Percentiles rank a stretch among this genome's conserved stretches.
Evolutionary conservation across 805 yeast species (phyloP).

Genomic region (Wickerhamiella allomyrinae): DNA sequence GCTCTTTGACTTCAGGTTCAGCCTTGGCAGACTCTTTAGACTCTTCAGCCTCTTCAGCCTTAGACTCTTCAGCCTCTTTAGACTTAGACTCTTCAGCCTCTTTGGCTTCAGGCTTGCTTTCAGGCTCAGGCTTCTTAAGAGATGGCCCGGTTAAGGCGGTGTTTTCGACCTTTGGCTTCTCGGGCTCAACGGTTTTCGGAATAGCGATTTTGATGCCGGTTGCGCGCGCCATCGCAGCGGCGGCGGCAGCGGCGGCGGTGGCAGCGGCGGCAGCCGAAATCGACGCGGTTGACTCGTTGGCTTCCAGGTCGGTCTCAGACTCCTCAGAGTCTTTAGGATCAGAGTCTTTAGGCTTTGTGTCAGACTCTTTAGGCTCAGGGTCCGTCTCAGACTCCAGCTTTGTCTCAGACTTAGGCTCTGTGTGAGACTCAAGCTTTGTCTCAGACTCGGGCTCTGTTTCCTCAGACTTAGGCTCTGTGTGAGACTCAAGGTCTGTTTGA

Average conservation of each 20-base stretch:
- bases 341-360: background rate
- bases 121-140: background rate
- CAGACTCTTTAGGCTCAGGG: background rate
- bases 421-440: background rate
- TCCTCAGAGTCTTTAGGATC: no score
- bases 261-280: no score
- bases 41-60: background rate
- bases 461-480: background rate
- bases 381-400: constrained; percentile 1
- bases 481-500: background rate
- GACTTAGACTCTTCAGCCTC: background rate
- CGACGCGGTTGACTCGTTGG: no score
- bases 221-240: no score
- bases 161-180: no score
- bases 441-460: background rate
- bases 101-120: background rate
- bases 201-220: no score
- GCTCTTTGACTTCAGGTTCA: background rate
- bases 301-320: no score
- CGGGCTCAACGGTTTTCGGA: no score
- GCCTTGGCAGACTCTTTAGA: background rate
- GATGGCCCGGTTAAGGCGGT: background rate
- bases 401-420: background rate
- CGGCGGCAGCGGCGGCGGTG: background rate
- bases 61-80: background rate